Conservation (phyloP, 345 rosid species). For the Corchorus capsularis region DNA sequence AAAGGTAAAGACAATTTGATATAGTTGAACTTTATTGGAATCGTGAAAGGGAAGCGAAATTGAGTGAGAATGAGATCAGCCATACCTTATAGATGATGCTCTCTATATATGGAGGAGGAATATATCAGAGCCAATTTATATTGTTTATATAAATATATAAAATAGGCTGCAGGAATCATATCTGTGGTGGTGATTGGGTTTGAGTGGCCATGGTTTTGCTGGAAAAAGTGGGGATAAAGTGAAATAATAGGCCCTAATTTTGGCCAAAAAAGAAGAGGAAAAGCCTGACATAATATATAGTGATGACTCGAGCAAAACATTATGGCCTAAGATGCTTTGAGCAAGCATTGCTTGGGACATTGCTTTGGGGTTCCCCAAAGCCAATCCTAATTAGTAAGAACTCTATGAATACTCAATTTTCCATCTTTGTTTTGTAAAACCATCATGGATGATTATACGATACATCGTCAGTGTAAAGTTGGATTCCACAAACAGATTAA, state of each 20-base stretch:
- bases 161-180: slow-evolving; percentile 11
- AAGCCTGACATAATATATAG: neutral
- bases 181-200: neutral
- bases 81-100: neutral
- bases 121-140: neutral
- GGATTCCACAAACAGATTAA: no score
- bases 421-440: no score
- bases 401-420: neutral
- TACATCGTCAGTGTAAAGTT: no score
- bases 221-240: neutral
- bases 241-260: neutral
- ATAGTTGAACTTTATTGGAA: neutral
- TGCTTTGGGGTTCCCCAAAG: neutral
- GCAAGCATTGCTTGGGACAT: neutral
- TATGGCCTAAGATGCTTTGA: neutral
- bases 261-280: neutral
- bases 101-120: neutral
- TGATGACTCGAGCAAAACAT: neutral
- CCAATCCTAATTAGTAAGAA: neutral
- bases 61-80: neutral
- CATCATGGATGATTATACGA: no score
- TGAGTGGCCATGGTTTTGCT: slow-evolving; percentile 9
- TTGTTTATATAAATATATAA: neutral
- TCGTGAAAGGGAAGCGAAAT: slow-evolving; percentile 9
- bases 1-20: slow-evolving; percentile 10